A percentile compares a stretch with the other conserved stretches of the same genome.
phyloP scores from a whole-genome alignment of 148 eudicot genomes.

The Heliamphora exappendiculata region DNA sequence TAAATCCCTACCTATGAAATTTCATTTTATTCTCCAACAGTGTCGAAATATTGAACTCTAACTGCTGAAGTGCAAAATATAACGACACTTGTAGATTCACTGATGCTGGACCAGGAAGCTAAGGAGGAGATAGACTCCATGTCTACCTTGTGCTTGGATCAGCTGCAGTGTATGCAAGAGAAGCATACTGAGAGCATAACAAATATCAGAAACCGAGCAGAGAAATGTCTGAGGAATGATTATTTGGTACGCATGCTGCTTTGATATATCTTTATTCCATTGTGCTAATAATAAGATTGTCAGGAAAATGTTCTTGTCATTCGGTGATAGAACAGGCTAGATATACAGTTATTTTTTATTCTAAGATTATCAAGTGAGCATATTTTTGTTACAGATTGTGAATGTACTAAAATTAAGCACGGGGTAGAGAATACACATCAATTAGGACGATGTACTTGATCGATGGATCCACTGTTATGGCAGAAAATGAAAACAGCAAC shows the following conservation, averaged over 20 bases:
- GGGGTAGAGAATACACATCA: too few relatives aligned
- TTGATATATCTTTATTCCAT: background rate
- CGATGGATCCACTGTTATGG: too few relatives aligned
- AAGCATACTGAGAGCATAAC: conserved; percentile 38
- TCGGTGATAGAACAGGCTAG: too few relatives aligned
- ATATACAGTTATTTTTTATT: too few relatives aligned
- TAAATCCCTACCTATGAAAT: background rate
- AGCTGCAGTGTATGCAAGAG: conserved; percentile 33
- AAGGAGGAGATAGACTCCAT: conserved; percentile 40
- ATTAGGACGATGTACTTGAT: too few relatives aligned
- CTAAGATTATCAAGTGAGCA: too few relatives aligned
- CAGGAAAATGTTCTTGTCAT: background rate
- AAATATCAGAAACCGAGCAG: conserved; percentile 39
- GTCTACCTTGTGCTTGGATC: conserved; percentile 35
- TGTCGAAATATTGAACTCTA: background rate
- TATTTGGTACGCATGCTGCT: conserved; percentile 45
- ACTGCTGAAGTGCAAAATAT: background rate
- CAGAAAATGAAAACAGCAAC: too few relatives aligned
- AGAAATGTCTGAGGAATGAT: conserved; percentile 48
- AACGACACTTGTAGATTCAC: conserved; percentile 45
- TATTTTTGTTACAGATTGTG: too few relatives aligned
- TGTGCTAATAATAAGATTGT: background rate
- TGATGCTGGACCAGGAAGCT: conserved; percentile 41
- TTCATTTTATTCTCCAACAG: background rate
- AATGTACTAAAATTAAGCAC: too few relatives aligned